Conservation (phyloP, 2,329 filamentous ascomycete species). For the Talaromyces sp. region DNA sequence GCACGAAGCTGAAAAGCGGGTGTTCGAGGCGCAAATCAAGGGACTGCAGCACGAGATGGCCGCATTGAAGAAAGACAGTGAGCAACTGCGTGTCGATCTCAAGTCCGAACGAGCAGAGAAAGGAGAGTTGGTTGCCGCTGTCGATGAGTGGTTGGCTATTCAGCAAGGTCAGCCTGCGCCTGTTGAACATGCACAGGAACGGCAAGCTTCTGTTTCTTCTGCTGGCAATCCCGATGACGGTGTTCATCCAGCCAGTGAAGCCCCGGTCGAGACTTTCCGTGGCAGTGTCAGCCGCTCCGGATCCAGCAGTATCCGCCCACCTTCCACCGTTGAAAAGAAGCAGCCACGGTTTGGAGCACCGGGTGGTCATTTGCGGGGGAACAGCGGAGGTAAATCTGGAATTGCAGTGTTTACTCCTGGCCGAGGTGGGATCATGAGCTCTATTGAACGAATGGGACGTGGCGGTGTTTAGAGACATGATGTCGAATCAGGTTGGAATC, state of each 20-base stretch:
- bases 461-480: conserved; percentile 27
- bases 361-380: conserved; percentile 34
- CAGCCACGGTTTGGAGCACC: conserved; percentile 37
- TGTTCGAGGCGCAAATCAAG: conserved; percentile 72
- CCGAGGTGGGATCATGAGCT: conserved; percentile 77
- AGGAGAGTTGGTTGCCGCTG: conserved; percentile 51
- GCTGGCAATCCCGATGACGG: conserved; percentile 16
- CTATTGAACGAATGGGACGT: conserved; percentile 84
- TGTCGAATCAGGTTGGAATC: background rate
- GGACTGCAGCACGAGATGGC: conserved; percentile 73
- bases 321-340: conserved; percentile 34
- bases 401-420: conserved; percentile 43
- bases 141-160: conserved; percentile 51
- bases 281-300: conserved; percentile 30
- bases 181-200: conserved; percentile 10
- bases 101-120: conserved; percentile 54
- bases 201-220: conserved; percentile 24
- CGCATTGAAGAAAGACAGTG: conserved; percentile 71
- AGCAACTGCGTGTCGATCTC: conserved; percentile 62
- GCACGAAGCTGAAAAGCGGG: conserved; percentile 67
- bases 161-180: conserved; percentile 31
- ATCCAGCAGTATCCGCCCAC: conserved; percentile 35
- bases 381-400: conserved; percentile 40
- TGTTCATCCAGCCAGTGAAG: conserved; percentile 16
- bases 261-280: conserved; percentile 22